phyloP scores from a whole-genome alignment of 805 yeast genomes.

The Lachancea lanzarotensis region DNA sequence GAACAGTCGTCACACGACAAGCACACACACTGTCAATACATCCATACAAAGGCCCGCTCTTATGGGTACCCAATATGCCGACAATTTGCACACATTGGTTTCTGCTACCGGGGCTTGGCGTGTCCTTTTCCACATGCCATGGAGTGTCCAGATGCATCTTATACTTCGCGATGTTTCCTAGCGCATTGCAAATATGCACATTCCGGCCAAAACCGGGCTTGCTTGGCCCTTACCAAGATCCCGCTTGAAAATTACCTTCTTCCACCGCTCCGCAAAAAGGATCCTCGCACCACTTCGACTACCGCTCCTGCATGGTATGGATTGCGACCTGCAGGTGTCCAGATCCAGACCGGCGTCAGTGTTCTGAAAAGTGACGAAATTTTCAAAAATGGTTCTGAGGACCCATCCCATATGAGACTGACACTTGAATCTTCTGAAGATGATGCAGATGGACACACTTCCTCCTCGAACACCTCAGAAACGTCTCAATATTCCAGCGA shows the following conservation, averaged over 20 bases:
- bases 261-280: constrained; percentile 5
- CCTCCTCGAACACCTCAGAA: background rate
- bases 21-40: constrained; percentile 5
- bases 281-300: background rate
- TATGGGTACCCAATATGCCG: constrained; percentile 9
- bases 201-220: background rate
- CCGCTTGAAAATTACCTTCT: constrained; percentile 3
- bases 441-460: background rate
- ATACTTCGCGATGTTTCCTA: constrained; percentile 4
- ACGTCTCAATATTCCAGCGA: constrained; percentile 4
- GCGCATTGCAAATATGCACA: constrained; percentile 7
- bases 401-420: background rate
- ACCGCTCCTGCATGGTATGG: constrained; percentile 9
- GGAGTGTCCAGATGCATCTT: constrained; percentile 8
- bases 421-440: background rate
- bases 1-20: background rate
- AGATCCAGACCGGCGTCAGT: constrained; percentile 2
- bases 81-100: constrained; percentile 11
- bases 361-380: background rate
- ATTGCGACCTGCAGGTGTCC: constrained; percentile 1
- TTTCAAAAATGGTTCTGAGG: background rate
- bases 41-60: constrained; percentile 3
- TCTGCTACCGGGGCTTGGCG: constrained; percentile 9
- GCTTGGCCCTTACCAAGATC: constrained; percentile 3
- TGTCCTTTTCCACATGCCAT: constrained; percentile 12